Evolutionary conservation across 176 grass and related monocot species (phyloP).

Genomic region (Leersia perrieri): DNA sequence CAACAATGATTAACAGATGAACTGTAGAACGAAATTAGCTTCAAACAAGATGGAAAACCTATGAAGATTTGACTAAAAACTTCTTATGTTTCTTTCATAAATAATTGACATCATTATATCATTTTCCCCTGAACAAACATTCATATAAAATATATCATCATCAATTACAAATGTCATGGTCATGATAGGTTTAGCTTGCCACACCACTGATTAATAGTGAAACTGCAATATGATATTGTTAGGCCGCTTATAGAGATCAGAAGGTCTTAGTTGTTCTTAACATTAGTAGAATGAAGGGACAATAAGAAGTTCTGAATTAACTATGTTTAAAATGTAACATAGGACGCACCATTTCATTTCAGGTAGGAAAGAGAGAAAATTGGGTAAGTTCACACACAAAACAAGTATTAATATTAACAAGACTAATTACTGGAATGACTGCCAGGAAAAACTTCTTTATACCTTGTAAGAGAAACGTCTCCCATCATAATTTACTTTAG

Average conservation of each 20-base stretch:
- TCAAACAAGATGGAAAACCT: neutral
- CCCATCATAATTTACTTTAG: constrained; percentile 80
- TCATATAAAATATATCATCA: neutral
- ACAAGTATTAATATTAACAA: too few relatives aligned
- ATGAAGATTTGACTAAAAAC: neutral
- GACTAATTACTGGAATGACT: neutral
- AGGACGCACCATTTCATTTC: neutral
- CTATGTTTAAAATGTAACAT: neutral
- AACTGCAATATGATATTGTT: neutral
- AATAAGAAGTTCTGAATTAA: constrained; percentile 1
- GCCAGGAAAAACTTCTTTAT: constrained; percentile 31
- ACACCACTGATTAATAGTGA: neutral
- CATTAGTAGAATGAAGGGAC: neutral
- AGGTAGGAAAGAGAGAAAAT: neutral
- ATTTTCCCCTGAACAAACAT: neutral
- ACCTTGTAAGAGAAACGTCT: constrained; percentile 92
- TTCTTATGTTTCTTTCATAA: neutral
- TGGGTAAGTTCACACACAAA: neutral
- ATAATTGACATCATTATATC: neutral
- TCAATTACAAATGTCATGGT: neutral
- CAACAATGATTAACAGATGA: constrained; percentile 18
- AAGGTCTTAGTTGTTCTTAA: neutral
- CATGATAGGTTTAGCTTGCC: neutral
- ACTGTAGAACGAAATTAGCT: constrained; percentile 7
- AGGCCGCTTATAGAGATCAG: neutral